Evolutionary conservation across 495 filamentous ascomycete genomes (phyloP).

Genomic region (Penicillium taxi): DNA sequence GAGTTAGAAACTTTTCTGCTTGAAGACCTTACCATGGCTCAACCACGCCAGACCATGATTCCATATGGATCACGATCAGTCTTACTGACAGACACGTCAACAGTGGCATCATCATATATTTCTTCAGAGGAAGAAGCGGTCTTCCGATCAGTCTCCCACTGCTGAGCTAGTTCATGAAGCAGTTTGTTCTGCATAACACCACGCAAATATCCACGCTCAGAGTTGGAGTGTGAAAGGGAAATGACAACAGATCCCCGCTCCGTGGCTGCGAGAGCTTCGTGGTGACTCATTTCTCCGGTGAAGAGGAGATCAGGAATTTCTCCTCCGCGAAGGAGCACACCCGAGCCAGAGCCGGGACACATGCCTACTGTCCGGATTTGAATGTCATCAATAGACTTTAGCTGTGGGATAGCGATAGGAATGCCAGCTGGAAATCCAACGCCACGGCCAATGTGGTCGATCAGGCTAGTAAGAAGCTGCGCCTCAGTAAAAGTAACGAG

Average conservation of each 20-base stretch:
- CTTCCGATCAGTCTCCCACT: slow-evolving; percentile 42
- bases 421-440: slow-evolving; percentile 60
- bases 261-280: slow-evolving; percentile 76
- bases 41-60: slow-evolving; percentile 48
- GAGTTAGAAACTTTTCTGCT: not conserved
- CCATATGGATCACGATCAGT: slow-evolving; percentile 73
- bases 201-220: slow-evolving; percentile 71
- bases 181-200: slow-evolving; percentile 62
- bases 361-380: slow-evolving; percentile 54
- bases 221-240: slow-evolving; percentile 84
- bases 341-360: slow-evolving; percentile 78
- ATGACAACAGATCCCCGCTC: slow-evolving; percentile 85
- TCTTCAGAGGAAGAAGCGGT: slow-evolving; percentile 36
- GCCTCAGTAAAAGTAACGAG: slow-evolving; percentile 54
- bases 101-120: slow-evolving; percentile 39
- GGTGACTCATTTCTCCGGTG: slow-evolving; percentile 89
- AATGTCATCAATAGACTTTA: slow-evolving; percentile 41
- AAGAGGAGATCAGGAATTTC: slow-evolving; percentile 67
- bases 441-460: slow-evolving; percentile 51
- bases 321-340: slow-evolving; percentile 55
- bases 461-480: slow-evolving; percentile 51
- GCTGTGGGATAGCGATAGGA: slow-evolving; percentile 61
- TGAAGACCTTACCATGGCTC: not conserved
- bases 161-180: slow-evolving; percentile 42
- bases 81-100: slow-evolving; percentile 66